A percentile compares a stretch with the other conserved stretches of the same genome.
These are phyloP conservation scores for Daldinia loculata DNA, from an alignment of 495 filamentous ascomycete species.

Conservation along the genomic window DNA sequence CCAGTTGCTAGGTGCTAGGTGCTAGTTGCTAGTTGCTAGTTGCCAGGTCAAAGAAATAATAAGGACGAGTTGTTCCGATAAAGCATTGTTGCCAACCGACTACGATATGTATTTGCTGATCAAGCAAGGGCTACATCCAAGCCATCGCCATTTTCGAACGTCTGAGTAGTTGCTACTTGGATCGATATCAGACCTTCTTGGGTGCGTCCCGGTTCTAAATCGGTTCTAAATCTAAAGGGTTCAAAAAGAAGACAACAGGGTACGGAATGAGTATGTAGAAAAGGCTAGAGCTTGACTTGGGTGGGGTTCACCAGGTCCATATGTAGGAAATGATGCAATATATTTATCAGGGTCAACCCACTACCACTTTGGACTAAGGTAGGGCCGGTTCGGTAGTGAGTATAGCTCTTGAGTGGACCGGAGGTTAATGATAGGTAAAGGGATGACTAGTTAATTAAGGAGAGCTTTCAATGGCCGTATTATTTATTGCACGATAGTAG, in stretches of 20 bases:
- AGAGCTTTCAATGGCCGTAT: neutral
- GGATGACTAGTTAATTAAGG: neutral
- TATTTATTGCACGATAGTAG: neutral
- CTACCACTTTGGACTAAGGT: slow-evolving; percentile 10
- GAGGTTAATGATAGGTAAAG: neutral
- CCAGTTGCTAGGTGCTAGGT: neutral
- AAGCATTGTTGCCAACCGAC: slow-evolving; percentile 5
- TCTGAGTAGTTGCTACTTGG: slow-evolving; percentile 7
- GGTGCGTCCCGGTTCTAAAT: slow-evolving; percentile 5
- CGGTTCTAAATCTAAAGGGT: slow-evolving; percentile 11
- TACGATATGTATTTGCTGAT: slow-evolving; percentile 14
- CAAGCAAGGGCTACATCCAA: slow-evolving; percentile 27
- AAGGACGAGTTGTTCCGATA: slow-evolving; percentile 7
- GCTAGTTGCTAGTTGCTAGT: neutral
- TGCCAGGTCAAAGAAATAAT: slow-evolving; percentile 12
- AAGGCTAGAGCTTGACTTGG: slow-evolving; percentile 17
- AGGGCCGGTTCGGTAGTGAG: slow-evolving; percentile 6
- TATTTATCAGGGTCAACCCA: slow-evolving; percentile 29
- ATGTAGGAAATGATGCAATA: slow-evolving; percentile 33
- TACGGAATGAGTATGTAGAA: slow-evolving; percentile 9
- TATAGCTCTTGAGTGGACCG: neutral
- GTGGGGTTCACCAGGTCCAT: slow-evolving; percentile 21
- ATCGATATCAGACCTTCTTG: slow-evolving; percentile 6
- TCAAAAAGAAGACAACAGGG: slow-evolving; percentile 13
- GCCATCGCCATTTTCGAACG: slow-evolving; percentile 25